A percentile compares a stretch with the other conserved stretches of the same genome.
These are phyloP conservation scores for Coniophora puteana DNA, from an alignment of 1,284 basidiomycete species.

Conservation along the genomic window DNA sequence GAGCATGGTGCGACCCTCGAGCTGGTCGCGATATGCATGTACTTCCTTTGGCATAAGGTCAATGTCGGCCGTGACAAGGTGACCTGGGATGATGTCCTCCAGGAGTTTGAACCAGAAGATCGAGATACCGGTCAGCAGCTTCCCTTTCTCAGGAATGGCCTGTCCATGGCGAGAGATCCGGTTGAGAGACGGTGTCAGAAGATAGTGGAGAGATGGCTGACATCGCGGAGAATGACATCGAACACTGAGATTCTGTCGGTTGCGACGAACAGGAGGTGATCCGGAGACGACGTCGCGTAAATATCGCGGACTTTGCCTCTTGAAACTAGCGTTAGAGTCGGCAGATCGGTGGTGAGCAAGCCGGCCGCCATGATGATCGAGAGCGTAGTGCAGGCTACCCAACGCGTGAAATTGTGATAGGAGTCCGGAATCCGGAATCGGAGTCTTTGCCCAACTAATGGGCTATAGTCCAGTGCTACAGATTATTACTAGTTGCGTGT, in stretches of 20 bases:
- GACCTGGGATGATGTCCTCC: slow-evolving; percentile 76
- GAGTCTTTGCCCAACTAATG: no score
- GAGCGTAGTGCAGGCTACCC: neutral
- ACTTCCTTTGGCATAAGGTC: slow-evolving; percentile 77
- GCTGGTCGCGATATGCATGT: slow-evolving; percentile 62
- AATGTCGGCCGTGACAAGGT: slow-evolving; percentile 75
- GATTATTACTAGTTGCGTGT: no score
- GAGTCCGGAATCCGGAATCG: neutral
- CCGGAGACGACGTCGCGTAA: slow-evolving; percentile 67
- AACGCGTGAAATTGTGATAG: slow-evolving; percentile 2
- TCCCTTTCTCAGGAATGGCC: slow-evolving; percentile 95
- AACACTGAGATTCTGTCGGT: slow-evolving; percentile 96
- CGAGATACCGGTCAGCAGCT: slow-evolving; percentile 86
- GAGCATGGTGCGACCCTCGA: slow-evolving; percentile 88
- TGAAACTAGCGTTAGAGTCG: slow-evolving; percentile 63
- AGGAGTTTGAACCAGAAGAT: slow-evolving; percentile 95
- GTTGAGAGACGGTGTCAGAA: slow-evolving; percentile 3
- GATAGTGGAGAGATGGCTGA: slow-evolving; percentile 36
- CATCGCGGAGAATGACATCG: slow-evolving; percentile 92
- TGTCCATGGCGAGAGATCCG: slow-evolving; percentile 26
- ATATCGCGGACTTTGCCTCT: slow-evolving; percentile 94
- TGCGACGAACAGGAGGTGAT: slow-evolving; percentile 88
- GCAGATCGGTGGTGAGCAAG: slow-evolving; percentile 52
- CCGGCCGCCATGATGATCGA: slow-evolving; percentile 26
- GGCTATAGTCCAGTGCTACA: slow-evolving; percentile 10